These are phyloP conservation scores for Hypoxylon sp. DNA, from an alignment of 2,329 filamentous ascomycete genomes.

Conservation along the genomic window DNA sequence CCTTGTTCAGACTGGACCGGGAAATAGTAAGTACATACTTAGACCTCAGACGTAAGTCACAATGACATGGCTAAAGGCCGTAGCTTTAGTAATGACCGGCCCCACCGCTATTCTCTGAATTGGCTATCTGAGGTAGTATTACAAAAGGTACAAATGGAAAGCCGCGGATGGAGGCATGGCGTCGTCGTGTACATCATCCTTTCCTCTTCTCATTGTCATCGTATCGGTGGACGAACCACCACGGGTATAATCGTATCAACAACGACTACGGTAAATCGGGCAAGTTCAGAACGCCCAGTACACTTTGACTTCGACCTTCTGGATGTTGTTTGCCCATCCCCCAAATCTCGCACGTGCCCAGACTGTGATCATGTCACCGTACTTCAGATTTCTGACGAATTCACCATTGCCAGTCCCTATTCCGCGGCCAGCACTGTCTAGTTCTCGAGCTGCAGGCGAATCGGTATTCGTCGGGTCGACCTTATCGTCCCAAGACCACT, in stretches of 20 bases:
- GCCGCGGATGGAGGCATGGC: too few species aligned
- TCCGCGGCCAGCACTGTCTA: conserved; percentile 62
- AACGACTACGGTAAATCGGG: not conserved
- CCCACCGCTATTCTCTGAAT: too few species aligned
- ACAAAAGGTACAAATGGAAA: too few species aligned
- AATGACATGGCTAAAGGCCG: too few species aligned
- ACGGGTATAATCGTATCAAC: not conserved
- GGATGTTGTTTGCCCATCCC: conserved; percentile 65
- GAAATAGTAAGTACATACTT: too few species aligned
- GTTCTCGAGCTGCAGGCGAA: conserved; percentile 54
- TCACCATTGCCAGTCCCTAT: conserved; percentile 62
- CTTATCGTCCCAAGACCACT: conserved; percentile 66
- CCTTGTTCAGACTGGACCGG: too few species aligned
- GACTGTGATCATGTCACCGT: conserved; percentile 72
- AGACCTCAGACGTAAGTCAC: too few species aligned
- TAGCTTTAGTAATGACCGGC: too few species aligned
- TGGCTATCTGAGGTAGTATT: not conserved
- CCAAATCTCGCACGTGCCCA: conserved; percentile 70
- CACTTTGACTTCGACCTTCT: conserved; percentile 64
- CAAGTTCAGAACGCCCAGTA: conserved; percentile 65
- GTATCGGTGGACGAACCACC: not conserved
- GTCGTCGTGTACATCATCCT: not conserved
- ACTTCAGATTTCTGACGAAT: conserved; percentile 65
- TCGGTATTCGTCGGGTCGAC: conserved; percentile 58
- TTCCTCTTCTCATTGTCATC: not conserved